Evolutionary conservation across 176 grass and related monocot genomes (phyloP).

Genomic region (Musa schizocarpa): DNA sequence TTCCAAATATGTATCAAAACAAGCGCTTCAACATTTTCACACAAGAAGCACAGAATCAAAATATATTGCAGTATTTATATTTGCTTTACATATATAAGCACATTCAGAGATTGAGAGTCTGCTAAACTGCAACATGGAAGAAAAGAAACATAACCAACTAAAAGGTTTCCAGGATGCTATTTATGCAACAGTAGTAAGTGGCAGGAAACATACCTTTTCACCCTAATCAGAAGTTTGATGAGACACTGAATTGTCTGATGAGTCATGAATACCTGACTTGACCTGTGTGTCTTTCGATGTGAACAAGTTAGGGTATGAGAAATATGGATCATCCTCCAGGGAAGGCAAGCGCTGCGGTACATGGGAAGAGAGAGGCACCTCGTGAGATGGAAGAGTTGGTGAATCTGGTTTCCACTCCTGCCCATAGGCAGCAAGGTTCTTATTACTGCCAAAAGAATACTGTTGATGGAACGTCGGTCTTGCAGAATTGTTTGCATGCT

Average conservation of each 20-base stretch:
- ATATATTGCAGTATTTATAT: background rate
- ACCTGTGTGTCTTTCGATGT: slow-evolving; percentile 34
- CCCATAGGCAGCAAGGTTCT: slow-evolving; percentile 10
- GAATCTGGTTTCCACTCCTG: background rate
- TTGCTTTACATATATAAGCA: background rate
- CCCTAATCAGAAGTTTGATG: background rate
- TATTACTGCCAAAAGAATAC: slow-evolving; percentile 42
- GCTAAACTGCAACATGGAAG: background rate
- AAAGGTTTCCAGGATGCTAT: background rate
- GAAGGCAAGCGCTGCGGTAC: slow-evolving; percentile 50
- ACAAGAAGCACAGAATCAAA: background rate
- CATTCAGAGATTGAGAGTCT: background rate
- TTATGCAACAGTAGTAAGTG: background rate
- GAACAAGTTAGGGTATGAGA: slow-evolving; percentile 82
- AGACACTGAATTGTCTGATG: background rate
- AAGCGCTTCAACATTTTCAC: background rate
- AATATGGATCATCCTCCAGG: slow-evolving; percentile 79
- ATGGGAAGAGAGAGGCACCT: slow-evolving; percentile 15
- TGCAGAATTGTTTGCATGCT: slow-evolving; percentile 21
- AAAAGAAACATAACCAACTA: background rate
- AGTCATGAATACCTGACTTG: slow-evolving; percentile 8
- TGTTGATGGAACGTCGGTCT: slow-evolving; percentile 53
- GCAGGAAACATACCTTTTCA: background rate
- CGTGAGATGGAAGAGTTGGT: background rate
- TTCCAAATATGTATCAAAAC: background rate